Evolutionary conservation across 805 yeast genomes (phyloP).

Genomic region (Candida orba): DNA sequence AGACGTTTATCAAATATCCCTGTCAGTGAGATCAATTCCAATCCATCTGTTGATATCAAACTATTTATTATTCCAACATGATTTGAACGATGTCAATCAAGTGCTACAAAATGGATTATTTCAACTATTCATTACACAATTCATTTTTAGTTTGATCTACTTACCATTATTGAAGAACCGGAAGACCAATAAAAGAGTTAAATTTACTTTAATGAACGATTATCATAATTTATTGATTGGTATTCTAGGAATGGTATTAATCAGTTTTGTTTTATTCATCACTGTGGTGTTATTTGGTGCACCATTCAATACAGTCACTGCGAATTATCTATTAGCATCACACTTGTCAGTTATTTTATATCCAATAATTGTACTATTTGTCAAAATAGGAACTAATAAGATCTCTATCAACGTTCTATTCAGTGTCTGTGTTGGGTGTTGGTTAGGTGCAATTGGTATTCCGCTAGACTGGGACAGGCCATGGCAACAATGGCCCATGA

Average conservation of each 20-base stretch:
- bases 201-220: not conserved
- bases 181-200: not conserved
- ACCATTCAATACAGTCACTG: constrained; percentile 52
- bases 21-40: not conserved
- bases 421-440: constrained; percentile 52
- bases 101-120: too few species aligned
- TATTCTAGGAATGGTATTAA: not conserved
- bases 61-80: constrained; percentile 1
- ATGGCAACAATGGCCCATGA: constrained; percentile 96
- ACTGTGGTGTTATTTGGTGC: constrained; percentile 70
- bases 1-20: not conserved
- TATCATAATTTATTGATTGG: constrained; percentile 4
- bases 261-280: constrained; percentile 12
- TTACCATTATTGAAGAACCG: not conserved
- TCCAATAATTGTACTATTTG: constrained; percentile 59
- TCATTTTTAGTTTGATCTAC: not conserved
- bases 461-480: constrained; percentile 97
- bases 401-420: constrained; percentile 27
- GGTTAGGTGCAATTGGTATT: constrained; percentile 91
- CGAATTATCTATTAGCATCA: constrained; percentile 53
- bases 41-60: not conserved
- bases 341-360: constrained; percentile 55
- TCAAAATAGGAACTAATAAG: constrained; percentile 33
- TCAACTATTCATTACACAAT: not conserved
- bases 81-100: not conserved